Percentiles rank a stretch among this genome's conserved stretches.
These are phyloP conservation scores for Penicillium pancosmium DNA, from an alignment of 495 filamentous ascomycete genomes.

Conservation along the genomic window DNA sequence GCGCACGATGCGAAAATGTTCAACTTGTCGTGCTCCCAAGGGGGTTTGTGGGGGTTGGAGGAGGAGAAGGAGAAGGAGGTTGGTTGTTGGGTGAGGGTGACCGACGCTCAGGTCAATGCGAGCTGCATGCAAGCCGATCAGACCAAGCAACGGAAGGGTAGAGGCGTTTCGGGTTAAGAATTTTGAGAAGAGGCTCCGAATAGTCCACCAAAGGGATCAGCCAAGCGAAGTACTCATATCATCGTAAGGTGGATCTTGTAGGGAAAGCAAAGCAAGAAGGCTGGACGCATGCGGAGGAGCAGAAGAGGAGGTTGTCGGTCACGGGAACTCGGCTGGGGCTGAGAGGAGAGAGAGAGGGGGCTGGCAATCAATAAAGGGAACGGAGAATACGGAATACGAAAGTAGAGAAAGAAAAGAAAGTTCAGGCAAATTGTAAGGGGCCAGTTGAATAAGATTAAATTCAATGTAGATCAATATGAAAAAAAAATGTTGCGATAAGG, in stretches of 20 bases:
- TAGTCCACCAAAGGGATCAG: too few species aligned
- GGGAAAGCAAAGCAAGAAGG: slow-evolving; percentile 9
- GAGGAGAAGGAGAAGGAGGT: background rate
- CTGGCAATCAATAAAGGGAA: background rate
- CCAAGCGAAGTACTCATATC: too few species aligned
- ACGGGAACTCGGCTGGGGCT: background rate
- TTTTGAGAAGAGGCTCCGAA: too few species aligned
- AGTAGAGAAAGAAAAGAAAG: too few species aligned
- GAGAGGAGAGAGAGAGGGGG: background rate
- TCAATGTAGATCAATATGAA: too few species aligned
- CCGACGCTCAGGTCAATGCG: background rate
- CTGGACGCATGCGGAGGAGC: slow-evolving; percentile 15
- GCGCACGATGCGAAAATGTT: background rate
- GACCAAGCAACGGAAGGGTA: background rate
- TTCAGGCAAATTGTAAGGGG: too few species aligned
- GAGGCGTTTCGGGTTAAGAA: background rate
- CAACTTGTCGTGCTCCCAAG: background rate
- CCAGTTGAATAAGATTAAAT: too few species aligned
- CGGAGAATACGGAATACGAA: too few species aligned
- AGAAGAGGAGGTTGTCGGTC: slow-evolving; percentile 16
- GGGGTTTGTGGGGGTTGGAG: background rate
- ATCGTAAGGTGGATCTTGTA: too few species aligned
- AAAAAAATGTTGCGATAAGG: too few species aligned
- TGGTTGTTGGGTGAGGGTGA: background rate
- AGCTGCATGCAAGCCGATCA: background rate